phyloP scores from a whole-genome alignment of 805 yeast species.

The Lipomyces orientalis region DNA sequence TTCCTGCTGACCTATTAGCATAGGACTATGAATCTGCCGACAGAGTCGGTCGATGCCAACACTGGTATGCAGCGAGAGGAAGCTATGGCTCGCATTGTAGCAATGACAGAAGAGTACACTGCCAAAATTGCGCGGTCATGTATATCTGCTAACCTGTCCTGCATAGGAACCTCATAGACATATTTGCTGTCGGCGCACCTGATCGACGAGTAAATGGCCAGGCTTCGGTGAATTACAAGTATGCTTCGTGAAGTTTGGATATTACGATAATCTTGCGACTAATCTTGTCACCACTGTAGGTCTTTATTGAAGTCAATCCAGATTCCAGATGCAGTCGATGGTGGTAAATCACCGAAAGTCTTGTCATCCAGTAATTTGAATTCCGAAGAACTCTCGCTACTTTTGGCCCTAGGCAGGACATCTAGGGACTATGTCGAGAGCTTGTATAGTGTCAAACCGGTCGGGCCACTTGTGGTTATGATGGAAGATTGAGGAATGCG shows the following conservation, averaged over 20 bases:
- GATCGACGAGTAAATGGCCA: slow-evolving; percentile 28
- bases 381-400: slow-evolving; percentile 19
- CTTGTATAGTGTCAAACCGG: slow-evolving; percentile 27
- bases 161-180: slow-evolving; percentile 34
- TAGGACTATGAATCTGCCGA: slow-evolving; percentile 29
- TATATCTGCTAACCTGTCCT: not conserved
- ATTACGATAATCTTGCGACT: not conserved
- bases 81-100: slow-evolving; percentile 35
- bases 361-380: slow-evolving; percentile 16
- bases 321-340: slow-evolving; percentile 9
- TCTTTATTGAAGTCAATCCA: slow-evolving; percentile 17
- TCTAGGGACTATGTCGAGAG: slow-evolving; percentile 24
- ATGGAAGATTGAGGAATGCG: slow-evolving; percentile 21
- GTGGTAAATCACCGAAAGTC: slow-evolving; percentile 5
- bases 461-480: slow-evolving; percentile 32
- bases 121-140: not conserved
- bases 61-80: slow-evolving; percentile 23
- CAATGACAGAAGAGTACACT: slow-evolving; percentile 34
- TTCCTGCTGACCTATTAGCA: not conserved
- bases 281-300: slow-evolving; percentile 5
- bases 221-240: slow-evolving; percentile 29
- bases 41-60: slow-evolving; percentile 12
- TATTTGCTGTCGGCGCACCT: slow-evolving; percentile 36
- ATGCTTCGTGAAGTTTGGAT: not conserved
- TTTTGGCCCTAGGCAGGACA: slow-evolving; percentile 27